Conservation (phyloP, 2,329 filamentous ascomycete genomes). For the Talaromyces sp. region DNA sequence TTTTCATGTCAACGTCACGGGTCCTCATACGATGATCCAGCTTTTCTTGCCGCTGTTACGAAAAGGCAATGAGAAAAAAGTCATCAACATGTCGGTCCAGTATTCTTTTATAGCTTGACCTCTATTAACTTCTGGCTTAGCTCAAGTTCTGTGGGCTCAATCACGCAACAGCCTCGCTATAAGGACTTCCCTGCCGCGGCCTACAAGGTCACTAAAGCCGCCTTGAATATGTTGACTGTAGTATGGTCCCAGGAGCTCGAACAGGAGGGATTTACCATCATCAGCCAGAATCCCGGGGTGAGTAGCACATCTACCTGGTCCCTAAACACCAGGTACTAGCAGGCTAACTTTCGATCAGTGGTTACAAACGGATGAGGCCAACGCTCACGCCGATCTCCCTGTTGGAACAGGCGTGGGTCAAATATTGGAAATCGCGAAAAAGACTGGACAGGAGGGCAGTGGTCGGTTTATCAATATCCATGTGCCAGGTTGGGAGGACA, state of each 20-base stretch:
- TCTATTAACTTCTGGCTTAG: conserved; percentile 24
- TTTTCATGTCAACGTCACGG: conserved; percentile 43
- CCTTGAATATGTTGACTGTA: conserved; percentile 47
- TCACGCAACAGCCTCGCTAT: conserved; percentile 28
- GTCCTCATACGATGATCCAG: conserved; percentile 39
- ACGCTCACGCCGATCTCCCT: conserved; percentile 40
- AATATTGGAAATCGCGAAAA: conserved; percentile 45
- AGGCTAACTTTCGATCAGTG: conserved; percentile 33
- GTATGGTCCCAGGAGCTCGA: conserved; percentile 7
- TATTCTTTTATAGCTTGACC: too few relatives aligned
- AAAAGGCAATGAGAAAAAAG: conserved; percentile 40
- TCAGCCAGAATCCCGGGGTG: conserved; percentile 11
- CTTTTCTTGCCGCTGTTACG: conserved; percentile 40
- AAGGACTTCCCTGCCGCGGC: conserved; percentile 28
- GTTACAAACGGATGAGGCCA: conserved; percentile 46
- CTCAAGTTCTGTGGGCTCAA: conserved; percentile 44
- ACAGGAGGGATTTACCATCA: conserved; percentile 3
- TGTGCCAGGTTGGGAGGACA: conserved; percentile 38
- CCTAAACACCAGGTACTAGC: not conserved
- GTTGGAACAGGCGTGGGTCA: conserved; percentile 39
- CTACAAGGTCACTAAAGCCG: conserved; percentile 49
- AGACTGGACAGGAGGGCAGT: conserved; percentile 37
- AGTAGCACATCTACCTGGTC: not conserved
- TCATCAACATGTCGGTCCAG: conserved; percentile 47
- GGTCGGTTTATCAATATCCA: conserved; percentile 49